Conservation (phyloP, 306 rosid genomes). For the Adenanthera pavonina region DNA sequence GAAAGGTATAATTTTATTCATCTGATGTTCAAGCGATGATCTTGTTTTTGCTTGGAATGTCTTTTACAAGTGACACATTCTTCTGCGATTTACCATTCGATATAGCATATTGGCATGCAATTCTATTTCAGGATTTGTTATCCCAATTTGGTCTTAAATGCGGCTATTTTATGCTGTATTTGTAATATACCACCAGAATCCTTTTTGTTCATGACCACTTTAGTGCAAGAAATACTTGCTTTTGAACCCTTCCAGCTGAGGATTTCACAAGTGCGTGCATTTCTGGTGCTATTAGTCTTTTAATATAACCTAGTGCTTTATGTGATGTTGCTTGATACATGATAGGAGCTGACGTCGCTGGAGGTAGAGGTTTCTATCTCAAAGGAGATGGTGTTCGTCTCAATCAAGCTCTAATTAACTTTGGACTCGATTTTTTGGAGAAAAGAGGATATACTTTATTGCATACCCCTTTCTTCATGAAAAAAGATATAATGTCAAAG, state of each 20-base stretch:
- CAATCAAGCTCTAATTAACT: constrained; percentile 91
- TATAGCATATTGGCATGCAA: background rate
- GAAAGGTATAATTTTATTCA: constrained; percentile 50
- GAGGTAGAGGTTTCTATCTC: constrained; percentile 95
- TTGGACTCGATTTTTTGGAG: constrained; percentile 84
- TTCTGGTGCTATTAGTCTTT: background rate
- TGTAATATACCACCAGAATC: background rate
- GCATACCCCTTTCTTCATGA: constrained; percentile 97
- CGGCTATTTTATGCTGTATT: background rate
- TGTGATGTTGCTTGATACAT: constrained; percentile 36
- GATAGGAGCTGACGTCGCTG: constrained; percentile 89
- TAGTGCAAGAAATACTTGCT: background rate
- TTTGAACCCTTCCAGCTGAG: background rate
- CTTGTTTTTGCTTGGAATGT: background rate
- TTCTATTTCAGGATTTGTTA: background rate
- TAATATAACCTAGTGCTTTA: background rate
- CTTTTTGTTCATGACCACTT: background rate
- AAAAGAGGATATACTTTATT: constrained; percentile 70
- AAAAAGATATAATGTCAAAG: constrained; percentile 88
- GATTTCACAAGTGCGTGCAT: background rate
- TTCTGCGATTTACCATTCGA: background rate
- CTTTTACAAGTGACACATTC: background rate
- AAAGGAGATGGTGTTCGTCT: constrained; percentile 93
- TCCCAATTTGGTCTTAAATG: background rate
- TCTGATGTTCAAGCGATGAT: background rate